Evolutionary conservation across 2,329 filamentous ascomycete genomes (phyloP), one percentile per base, ranked within the genome.

Genomic region (Aspergillus brasiliensis): DNA sequence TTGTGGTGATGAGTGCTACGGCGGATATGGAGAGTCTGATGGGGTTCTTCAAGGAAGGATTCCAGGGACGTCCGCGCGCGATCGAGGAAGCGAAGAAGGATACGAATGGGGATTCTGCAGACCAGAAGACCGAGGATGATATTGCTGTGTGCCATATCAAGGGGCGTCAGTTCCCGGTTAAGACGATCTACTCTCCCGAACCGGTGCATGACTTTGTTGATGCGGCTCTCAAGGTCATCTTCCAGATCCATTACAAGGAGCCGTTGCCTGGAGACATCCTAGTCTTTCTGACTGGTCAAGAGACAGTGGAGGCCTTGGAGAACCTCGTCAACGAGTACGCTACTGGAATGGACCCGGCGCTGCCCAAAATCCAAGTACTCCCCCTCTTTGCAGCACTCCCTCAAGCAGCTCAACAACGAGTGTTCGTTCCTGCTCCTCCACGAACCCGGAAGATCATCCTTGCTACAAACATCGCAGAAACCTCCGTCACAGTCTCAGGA

Each of bases 391-490:
- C 95, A 1, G 92, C 96, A 37, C 83, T 99, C 5, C 91, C 94
- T 1, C 92, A 95, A 66, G 86, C 89, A 56, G 90, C 90, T 0
- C 95, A 99, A 69, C 91, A 96, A 65, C 85, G 87, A 21, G 92
- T 96, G 8, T 98, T 99, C 73, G 82, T 88, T 57, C 90, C 91
- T 1, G 84, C 90, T 21, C 86, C 86, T 0, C 86, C 86, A 57
- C 85, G 87, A 2, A 96, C 91, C 0, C 85, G 95, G 46, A 98
- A 98, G 72, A 84, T 98, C 11, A 92, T 99, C 0, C 81, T 99
- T 0, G 89, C 93, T 0, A 99, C 95, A 13, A 99, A 99, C 71
- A 98, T 99, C 69, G 95, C 95, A n/a, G 95, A 99, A 75, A 98
- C 95, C 0, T 98, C 95, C 1, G 91, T 99, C 60, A 99, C 95